Base-by-base conservation (phyloP, 805 yeast species). In the Ogataea pilisensis region DNA sequence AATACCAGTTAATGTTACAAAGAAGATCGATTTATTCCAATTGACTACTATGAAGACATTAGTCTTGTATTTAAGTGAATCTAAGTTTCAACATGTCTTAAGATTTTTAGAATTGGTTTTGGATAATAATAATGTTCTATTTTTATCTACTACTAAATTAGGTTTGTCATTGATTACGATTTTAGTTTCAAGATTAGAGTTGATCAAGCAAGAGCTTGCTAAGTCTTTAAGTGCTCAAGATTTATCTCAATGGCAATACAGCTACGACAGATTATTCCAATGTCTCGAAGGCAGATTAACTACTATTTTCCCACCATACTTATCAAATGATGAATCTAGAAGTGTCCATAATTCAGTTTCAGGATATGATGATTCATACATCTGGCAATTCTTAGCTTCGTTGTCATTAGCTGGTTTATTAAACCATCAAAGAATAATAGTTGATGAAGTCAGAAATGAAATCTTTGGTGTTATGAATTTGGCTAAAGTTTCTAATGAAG, bases 331-430 rank as follows among this genome's bases (percentile, higher is more conserved):
- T 47, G 62, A 56, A 21, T 38, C 36, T 13, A 50, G 41, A 33
- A 50, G 47, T 37, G 70, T 66, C 37, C 69, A 65, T 31, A 60
- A 61, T 30, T 39, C 48, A 46, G 18, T 48, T 57, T 9, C 30
- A 12, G 28, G 33, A 34, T n/a, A 48, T n/a, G 91, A 84, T 55
- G 89, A 82, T 49, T 77, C 89, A 28, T 89, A 90, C 57, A 88
- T 88, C 37, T 91, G 99, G 99, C 97, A 91, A 67, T 90, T 91
- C 58, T 75, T 91, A 63, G 99, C 99, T 18, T 84, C 96, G 12
- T 73, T 91, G 45, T 91, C 98, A 0, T 70, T 91, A 48, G 91
- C 96, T 46, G 96, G 97, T 49, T 82, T 85, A 59, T 68, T 86
- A 53, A 83, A 83, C 54, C 96, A 90, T 59, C 97, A 91, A 73